Evolutionary conservation across 2,329 filamentous ascomycete species (phyloP), one percentile per base, ranked within the genome.

Genomic region (Ramularia endophylla): DNA sequence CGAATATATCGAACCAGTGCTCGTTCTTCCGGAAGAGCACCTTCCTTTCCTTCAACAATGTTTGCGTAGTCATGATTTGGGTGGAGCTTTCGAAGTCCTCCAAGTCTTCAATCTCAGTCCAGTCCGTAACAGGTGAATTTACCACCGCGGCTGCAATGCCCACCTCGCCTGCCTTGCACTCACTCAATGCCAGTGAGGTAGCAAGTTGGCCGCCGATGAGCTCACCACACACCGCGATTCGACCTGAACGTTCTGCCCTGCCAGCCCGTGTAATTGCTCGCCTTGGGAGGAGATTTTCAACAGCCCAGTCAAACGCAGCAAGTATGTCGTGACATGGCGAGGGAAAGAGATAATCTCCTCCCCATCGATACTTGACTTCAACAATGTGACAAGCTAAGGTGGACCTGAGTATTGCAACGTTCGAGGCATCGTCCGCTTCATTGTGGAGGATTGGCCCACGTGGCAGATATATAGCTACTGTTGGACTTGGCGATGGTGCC

Each of bases 1-100:
- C 69, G 48, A 74, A 74, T 3, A 68, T 65, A 50, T 74, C 71
- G 41, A 71, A 71, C 43, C 64, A 71, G 38, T 67, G 55, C 29
- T 66, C 64, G 8, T 65, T 59, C 32, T 60, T 65, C 8, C 53
- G 49, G 51, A 75, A 75, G 1, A 71, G 48, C 1, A 51, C 36
- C 12, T 60, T 53, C 36, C 70, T 59, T 17, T 65, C 54, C 13
- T 49, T 50, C 13, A 59, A 51, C 8, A 70, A 38, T 9, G 9
- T 22, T 8, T 34, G 12, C 18, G 19, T 7, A 5, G 13, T 34
- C 11, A 41, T 12, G 6, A 5, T 29, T 28, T 5, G 7, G 15
- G 31, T 22, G 9, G 9, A 8, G 27, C 8, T 7, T 12, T 15
- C 18, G 13, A 27, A 12, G n/a, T 16, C 27, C 5, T 37, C 41